phyloP scores from a whole-genome alignment of 2,329 filamentous ascomycete genomes.

The Colletotrichum euphorbiae region DNA sequence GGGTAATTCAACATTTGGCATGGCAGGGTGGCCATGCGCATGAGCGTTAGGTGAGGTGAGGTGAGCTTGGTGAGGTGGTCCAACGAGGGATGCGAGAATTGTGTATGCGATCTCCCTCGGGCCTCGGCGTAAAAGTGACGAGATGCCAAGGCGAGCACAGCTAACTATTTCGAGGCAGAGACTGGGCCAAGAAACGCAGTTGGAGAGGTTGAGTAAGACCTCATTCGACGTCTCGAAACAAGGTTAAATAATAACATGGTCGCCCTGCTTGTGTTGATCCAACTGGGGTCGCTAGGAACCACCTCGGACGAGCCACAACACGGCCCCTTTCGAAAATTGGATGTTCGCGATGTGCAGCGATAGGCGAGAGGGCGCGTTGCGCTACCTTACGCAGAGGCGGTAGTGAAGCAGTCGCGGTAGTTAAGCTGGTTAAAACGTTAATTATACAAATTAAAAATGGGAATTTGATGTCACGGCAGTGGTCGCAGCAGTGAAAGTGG shows the following conservation, averaged over 20 bases:
- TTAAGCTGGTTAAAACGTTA: no score
- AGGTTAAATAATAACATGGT: conserved; percentile 14
- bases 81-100: conserved; percentile 10
- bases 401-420: neutral
- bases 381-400: conserved; percentile 9
- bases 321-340: neutral
- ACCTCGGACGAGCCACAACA: conserved; percentile 1
- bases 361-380: conserved; percentile 4
- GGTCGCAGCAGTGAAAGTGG: neutral
- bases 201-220: conserved; percentile 1
- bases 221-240: conserved; percentile 22
- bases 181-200: conserved; percentile 15
- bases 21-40: conserved; percentile 8
- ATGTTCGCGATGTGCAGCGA: neutral
- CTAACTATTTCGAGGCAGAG: conserved; percentile 18
- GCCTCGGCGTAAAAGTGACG: conserved; percentile 4
- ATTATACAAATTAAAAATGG: no score
- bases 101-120: conserved; percentile 7
- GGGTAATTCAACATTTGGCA: conserved; percentile 13
- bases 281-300: conserved; percentile 2
- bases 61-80: neutral
- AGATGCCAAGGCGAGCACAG: conserved; percentile 32
- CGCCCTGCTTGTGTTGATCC: conserved; percentile 7
- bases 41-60: no score
- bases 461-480: no score